A percentile compares a stretch with the other conserved stretches of the same genome.
phyloP scores from a whole-genome alignment of 768 basidiomycete species.

The Mycena filopes region DNA sequence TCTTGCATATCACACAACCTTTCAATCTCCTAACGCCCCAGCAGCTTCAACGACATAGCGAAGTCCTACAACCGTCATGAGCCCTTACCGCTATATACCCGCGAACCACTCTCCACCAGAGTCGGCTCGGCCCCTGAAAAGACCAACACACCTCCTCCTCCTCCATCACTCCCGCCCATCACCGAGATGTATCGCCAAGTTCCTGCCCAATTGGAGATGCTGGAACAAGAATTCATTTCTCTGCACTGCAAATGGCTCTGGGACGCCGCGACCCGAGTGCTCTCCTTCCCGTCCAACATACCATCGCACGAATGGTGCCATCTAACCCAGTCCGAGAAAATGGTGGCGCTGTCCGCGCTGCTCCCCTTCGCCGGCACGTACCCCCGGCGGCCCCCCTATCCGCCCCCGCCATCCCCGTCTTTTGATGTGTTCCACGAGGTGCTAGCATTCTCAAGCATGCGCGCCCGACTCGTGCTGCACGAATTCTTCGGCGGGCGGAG shows the following conservation, averaged over 20 bases:
- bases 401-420: not conserved
- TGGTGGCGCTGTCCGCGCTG: not conserved
- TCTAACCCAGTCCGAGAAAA: not conserved
- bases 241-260: conserved; percentile 5
- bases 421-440: not conserved
- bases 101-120: not conserved
- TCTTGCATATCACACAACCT: conserved; percentile 23
- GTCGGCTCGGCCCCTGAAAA: not conserved
- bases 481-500: not conserved
- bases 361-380: not conserved
- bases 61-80: not conserved
- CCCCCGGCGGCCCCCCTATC: not conserved
- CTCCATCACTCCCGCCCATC: not conserved
- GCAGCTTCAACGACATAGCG: not conserved
- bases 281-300: conserved; percentile 13
- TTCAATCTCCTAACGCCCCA: not conserved
- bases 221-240: not conserved
- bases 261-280: not conserved
- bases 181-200: not conserved
- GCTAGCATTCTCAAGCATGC: not conserved
- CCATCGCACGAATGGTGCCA: not conserved
- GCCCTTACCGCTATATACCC: not conserved
- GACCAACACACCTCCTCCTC: not conserved
- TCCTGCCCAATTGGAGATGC: not conserved
- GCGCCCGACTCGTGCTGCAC: not conserved